A percentile compares a stretch with the other conserved stretches of the same genome.
These are phyloP conservation scores for Fagus crenata DNA, from an alignment of 306 rosid genomes.

Conservation along the genomic window DNA sequence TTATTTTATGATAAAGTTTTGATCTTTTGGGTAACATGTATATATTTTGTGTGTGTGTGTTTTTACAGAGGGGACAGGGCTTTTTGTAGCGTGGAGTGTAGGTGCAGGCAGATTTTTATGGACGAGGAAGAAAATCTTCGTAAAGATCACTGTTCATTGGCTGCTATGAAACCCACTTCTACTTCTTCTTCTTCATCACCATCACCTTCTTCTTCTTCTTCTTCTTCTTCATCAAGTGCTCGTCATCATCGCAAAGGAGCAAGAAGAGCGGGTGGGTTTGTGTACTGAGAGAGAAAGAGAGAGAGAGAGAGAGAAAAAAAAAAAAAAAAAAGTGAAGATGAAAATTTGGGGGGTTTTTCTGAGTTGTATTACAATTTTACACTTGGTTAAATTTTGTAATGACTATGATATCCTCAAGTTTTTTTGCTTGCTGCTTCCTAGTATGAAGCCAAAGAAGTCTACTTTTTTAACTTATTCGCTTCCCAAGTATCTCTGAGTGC, in stretches of 20 bases:
- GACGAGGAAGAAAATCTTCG: constrained; percentile 70
- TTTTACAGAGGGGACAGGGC: constrained; percentile 78
- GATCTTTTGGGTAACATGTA: neutral
- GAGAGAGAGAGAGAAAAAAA: neutral
- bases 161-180: constrained; percentile 39
- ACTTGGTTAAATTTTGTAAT: constrained; percentile 36
- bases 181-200: constrained; percentile 37
- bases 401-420: constrained; percentile 34
- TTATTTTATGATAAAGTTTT: neutral
- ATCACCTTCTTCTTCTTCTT: constrained; percentile 26
- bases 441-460: constrained; percentile 57
- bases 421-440: constrained; percentile 59
- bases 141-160: constrained; percentile 48
- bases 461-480: constrained; percentile 21
- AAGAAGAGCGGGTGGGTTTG: constrained; percentile 44
- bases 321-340: neutral
- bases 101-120: constrained; percentile 80
- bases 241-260: constrained; percentile 43
- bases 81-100: constrained; percentile 91
- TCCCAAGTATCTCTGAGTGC: constrained; percentile 20
- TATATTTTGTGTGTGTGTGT: neutral
- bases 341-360: neutral
- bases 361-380: constrained; percentile 33
- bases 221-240: constrained; percentile 43
- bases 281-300: constrained; percentile 29